Evolutionary conservation across 306 rosid genomes (phyloP).

Genomic region (Lathyrus aphaca): DNA sequence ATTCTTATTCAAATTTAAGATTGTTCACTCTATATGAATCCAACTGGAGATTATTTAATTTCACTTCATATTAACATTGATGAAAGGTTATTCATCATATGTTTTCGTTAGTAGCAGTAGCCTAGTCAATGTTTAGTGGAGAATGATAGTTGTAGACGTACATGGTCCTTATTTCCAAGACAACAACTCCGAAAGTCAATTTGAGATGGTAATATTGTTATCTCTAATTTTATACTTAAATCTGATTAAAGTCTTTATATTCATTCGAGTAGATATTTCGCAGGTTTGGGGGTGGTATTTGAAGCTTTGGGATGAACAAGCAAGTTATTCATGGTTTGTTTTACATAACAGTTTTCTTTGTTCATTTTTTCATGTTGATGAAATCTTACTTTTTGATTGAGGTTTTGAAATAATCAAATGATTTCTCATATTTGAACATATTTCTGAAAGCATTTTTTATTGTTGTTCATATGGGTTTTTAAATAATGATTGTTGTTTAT

Average conservation of each 20-base stretch:
- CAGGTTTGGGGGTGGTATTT: too few relatives aligned
- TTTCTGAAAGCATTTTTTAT: too few relatives aligned
- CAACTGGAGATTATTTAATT: constrained; percentile 36
- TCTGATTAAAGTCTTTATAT: neutral
- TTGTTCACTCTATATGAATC: constrained; percentile 38
- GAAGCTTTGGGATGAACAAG: too few relatives aligned
- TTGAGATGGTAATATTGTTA: constrained; percentile 89
- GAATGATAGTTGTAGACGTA: constrained; percentile 86
- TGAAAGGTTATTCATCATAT: constrained; percentile 91
- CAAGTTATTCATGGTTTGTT: too few relatives aligned
- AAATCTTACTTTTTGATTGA: too few relatives aligned
- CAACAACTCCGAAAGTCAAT: constrained; percentile 91
- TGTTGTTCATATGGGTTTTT: too few relatives aligned
- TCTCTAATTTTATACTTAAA: neutral
- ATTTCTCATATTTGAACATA: too few relatives aligned
- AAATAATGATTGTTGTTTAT: too few relatives aligned
- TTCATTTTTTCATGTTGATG: too few relatives aligned
- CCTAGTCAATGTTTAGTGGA: constrained; percentile 82
- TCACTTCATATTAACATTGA: constrained; percentile 40
- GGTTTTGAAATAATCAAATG: too few relatives aligned
- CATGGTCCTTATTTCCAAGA: constrained; percentile 93
- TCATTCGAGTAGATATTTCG: constrained; percentile 33
- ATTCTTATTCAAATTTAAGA: too few relatives aligned
- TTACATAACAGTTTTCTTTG: too few relatives aligned
- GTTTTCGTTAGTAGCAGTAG: constrained; percentile 67